Evolutionary conservation across 2,329 filamentous ascomycete genomes (phyloP).

Genomic region (Aspergillus nomiae): DNA sequence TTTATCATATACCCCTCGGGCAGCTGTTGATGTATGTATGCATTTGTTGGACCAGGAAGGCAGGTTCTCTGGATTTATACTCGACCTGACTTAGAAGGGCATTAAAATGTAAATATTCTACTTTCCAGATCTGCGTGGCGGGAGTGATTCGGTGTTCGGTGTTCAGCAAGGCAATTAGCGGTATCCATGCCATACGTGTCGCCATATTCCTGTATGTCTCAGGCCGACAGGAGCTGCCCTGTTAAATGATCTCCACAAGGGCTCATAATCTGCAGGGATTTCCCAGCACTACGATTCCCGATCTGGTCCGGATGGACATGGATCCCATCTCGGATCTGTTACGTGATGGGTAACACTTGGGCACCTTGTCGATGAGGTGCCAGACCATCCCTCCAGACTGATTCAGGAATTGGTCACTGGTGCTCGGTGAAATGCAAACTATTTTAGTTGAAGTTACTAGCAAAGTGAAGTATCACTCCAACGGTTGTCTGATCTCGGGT

Average conservation of each 20-base stretch:
- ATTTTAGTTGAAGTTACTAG: background rate
- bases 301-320: background rate
- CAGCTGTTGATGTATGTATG: conserved; percentile 24
- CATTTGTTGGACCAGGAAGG: conserved; percentile 18
- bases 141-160: background rate
- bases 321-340: background rate
- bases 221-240: background rate
- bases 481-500: background rate
- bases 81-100: background rate
- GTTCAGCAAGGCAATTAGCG: background rate
- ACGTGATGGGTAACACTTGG: background rate
- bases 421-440: background rate
- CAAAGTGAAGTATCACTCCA: background rate
- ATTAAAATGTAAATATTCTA: conserved; percentile 6
- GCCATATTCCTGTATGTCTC: background rate
- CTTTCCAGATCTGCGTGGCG: background rate
- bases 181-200: background rate
- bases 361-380: too few relatives aligned
- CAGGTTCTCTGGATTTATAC: conserved; percentile 3
- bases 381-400: too few relatives aligned
- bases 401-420: background rate
- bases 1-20: conserved; percentile 30
- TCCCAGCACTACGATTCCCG: background rate
- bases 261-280: background rate
- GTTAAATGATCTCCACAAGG: background rate